Evolutionary conservation across 2,329 filamentous ascomycete species (phyloP).

Genomic region (Colletotrichum coccodes): DNA sequence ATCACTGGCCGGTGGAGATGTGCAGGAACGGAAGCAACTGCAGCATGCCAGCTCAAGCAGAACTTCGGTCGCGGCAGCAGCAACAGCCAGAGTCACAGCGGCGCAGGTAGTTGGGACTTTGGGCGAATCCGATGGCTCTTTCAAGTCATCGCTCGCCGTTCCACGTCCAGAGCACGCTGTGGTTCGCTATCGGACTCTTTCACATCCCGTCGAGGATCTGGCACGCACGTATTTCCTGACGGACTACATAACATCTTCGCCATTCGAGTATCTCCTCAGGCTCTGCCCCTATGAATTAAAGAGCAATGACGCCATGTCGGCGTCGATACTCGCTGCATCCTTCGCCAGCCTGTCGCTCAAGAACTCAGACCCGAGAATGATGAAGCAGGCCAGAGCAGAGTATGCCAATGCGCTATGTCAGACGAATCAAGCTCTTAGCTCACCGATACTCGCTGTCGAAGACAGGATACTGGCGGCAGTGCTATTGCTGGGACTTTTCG

Average conservation of each 20-base stretch:
- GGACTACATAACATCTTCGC: conserved; percentile 38
- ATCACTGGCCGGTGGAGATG: not conserved
- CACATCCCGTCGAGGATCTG: conserved; percentile 17
- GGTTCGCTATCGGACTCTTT: conserved; percentile 21
- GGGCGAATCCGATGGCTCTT: not conserved
- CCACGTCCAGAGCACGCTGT: not conserved
- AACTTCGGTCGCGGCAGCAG: not conserved
- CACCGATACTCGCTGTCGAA: conserved; percentile 33
- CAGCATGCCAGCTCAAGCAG: not conserved
- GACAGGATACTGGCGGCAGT: conserved; percentile 40
- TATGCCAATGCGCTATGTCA: conserved; percentile 35
- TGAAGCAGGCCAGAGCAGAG: conserved; percentile 34
- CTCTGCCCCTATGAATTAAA: conserved; percentile 28
- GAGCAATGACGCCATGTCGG: conserved; percentile 34
- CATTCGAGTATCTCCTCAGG: conserved; percentile 38
- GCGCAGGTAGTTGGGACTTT: not conserved
- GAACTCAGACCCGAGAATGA: conserved; percentile 19
- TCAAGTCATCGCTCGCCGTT: not conserved
- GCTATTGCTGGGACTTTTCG: conserved; percentile 40
- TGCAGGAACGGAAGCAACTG: not conserved
- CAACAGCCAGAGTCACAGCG: not conserved
- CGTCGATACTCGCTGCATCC: conserved; percentile 37
- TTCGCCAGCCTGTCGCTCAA: conserved; percentile 38
- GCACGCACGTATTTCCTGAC: conserved; percentile 39
- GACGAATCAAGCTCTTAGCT: conserved; percentile 32